phyloP scores from a whole-genome alignment of 2,329 filamentous ascomycete species.

The Ceratocystiopsis minuta region DNA sequence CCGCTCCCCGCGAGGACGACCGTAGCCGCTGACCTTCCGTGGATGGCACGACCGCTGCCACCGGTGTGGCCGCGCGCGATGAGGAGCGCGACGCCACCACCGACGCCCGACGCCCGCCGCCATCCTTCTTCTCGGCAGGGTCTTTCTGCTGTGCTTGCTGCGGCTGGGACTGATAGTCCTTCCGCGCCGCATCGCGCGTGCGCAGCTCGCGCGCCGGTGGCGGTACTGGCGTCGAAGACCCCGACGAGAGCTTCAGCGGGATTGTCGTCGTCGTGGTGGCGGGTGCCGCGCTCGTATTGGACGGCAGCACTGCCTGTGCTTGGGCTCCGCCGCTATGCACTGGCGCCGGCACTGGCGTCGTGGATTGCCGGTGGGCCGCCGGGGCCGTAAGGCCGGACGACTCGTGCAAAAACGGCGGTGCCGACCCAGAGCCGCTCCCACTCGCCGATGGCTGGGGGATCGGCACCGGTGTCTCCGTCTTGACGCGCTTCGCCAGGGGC shows the following conservation, averaged over 20 bases:
- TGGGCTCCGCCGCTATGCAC: constrained; percentile 10
- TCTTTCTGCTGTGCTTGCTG: constrained; percentile 9
- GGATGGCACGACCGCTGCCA: too few species aligned
- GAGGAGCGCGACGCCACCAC: too few species aligned
- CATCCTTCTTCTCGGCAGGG: too few species aligned
- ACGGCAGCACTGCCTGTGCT: too few species aligned
- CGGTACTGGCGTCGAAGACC: constrained; percentile 14
- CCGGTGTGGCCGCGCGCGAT: too few species aligned
- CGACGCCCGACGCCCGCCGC: too few species aligned
- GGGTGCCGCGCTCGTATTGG: not conserved
- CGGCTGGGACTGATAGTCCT: too few species aligned
- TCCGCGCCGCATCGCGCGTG: constrained; percentile 13
- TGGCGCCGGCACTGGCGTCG: constrained; percentile 18
- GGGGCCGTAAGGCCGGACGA: constrained; percentile 4
- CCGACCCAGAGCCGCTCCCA: constrained; percentile 4
- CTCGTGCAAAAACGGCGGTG: constrained; percentile 1
- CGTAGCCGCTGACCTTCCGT: too few species aligned
- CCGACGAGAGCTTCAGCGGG: constrained; percentile 13
- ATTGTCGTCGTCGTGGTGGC: constrained; percentile 6
- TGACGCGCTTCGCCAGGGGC: constrained; percentile 17
- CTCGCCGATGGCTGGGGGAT: constrained; percentile 14
- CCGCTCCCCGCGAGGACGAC: too few species aligned
- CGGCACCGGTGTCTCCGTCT: constrained; percentile 22
- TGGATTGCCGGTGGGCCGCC: constrained; percentile 9
- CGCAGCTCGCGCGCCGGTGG: constrained; percentile 18